Base-by-base conservation (phyloP, 129 eudicot genomes). In the Chrysanthemum makinoi region DNA sequence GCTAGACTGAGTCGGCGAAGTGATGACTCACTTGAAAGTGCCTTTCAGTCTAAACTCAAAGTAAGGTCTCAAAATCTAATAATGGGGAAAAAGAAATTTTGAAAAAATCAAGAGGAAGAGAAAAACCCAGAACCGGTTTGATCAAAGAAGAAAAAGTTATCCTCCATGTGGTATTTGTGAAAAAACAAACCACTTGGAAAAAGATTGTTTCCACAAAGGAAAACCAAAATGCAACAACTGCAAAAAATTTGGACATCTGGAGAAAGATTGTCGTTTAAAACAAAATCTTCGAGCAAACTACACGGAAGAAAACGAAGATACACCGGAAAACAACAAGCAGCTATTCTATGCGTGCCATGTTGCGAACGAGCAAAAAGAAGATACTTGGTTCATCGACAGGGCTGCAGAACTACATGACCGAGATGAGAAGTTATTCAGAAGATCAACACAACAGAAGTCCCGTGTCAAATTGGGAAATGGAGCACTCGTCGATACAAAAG, bases 351-450 rank as follows among this genome's bases (percentile, higher is more conserved):
- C 56, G 15, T 51, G 9, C 56, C 56, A 51, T 51, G 56, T 12
- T 51, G 56, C 56, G n/a, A 51, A 51, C 3, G 56, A 51, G n/a
- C 56, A 51, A 51, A 51, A 51, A 4, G 56, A 9, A 10, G 56
- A 51, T 13, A 51, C 56, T 10, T 51, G 56, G 56, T 51, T 51
- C 56, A 51, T 51, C 56, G 56, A 51, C n/a, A 51, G n/a, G 56
- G 56, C 15, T 51, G 56, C 56, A 51, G n/a, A 51, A 51, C n/a
- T n/a, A n/a, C 56, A 51, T n/a, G 10, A 0, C 24, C 1, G 16
- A n/a, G 56, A 51, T 3, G 56, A 51, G 56, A 51, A 51, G 56
- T 10, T 51, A 51, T 51, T 51, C 16, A n/a, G n/a, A n/a, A n/a
- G 56, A n/a, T n/a, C n/a, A n/a, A n/a, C n/a, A n/a, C n/a, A n/a